Base-by-base conservation (phyloP, 1,139 yeast species). In the Torulaspora globosa region DNA sequence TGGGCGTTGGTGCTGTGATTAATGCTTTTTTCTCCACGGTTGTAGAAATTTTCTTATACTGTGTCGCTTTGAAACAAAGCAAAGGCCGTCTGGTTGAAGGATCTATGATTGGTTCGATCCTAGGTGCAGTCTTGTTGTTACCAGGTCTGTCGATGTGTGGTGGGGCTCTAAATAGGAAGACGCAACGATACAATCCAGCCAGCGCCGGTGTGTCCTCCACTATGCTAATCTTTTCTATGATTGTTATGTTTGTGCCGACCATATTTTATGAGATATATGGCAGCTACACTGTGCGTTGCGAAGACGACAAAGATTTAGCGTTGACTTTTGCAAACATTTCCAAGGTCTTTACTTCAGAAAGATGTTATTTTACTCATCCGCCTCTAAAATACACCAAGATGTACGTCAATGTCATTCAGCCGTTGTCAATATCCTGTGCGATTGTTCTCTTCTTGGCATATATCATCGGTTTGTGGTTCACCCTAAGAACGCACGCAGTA, bases 1-100 rank as follows among this genome's bases (percentile, higher is more conserved):
- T 92, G 97, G 97, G 97, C n/a, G 82, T 92, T 54, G 98, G 98
- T 71, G 98, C 99, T 1, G 96, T 90, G 1, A 89, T 92, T 57
- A 92, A 92, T 66, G 99, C 99, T 0, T 90, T 94, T 60, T 92
- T 92, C 73, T 90, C 98, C 1, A 90, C 98, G 0, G 77, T 94
- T 43, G 97, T 92, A 11, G 99, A 92, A 63, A 87, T 92, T 21
- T 92, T 84, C 65, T 71, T 92, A 43, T 92, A 92, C 63, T 84
- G 96, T 65, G 96, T 92, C 18, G 98, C 99, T 0, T 71, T 92
- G 52, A 74, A 78, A 47, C 95, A 89, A 63, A 77, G 82, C 1
- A 92, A 94, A 62, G 96, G 96, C 2, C 79, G 82, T 49, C 73
- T 92, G 39, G 98, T 94, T 1, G 98, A 94, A 69, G 99, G 99